Conservation (phyloP, 1,284 basidiomycete species). For the Phellopilus nigrolimitatus region DNA sequence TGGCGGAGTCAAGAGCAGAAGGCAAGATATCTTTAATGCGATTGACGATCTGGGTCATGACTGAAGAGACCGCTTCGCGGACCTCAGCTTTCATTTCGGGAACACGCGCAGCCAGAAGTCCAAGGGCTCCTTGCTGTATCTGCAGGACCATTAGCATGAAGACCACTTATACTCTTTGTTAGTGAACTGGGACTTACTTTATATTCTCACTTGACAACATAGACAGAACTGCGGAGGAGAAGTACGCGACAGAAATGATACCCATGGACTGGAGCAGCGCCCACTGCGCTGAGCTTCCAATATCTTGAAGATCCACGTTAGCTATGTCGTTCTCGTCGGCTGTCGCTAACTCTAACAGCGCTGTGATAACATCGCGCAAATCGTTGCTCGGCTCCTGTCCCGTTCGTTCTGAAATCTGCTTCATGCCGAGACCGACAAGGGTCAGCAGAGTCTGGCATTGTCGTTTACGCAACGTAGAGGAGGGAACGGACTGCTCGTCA, state of each 20-base stretch:
- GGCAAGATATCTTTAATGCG: constrained; percentile 46
- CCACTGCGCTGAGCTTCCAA: constrained; percentile 43
- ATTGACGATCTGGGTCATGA: constrained; percentile 48
- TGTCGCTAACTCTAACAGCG: constrained; percentile 40
- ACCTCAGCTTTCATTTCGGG: constrained; percentile 54
- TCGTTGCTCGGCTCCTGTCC: constrained; percentile 23
- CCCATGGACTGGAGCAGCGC: constrained; percentile 47
- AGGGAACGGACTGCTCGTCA: constrained; percentile 46
- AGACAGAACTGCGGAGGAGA: constrained; percentile 46
- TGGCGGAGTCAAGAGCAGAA: constrained; percentile 33
- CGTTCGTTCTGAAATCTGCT: constrained; percentile 22
- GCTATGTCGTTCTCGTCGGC: constrained; percentile 28
- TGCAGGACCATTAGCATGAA: constrained; percentile 26
- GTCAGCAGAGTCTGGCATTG: constrained; percentile 64
- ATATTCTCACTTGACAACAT: constrained; percentile 51
- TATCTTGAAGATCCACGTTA: constrained; percentile 36
- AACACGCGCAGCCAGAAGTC: constrained; percentile 63
- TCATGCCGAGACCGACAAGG: constrained; percentile 50
- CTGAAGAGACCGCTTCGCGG: constrained; percentile 47
- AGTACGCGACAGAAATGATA: constrained; percentile 64
- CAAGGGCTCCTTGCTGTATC: constrained; percentile 61
- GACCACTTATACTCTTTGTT: background rate
- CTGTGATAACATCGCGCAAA: constrained; percentile 35
- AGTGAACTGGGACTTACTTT: constrained; percentile 34
- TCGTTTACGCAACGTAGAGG: constrained; percentile 42